These are phyloP conservation scores for Cladorrhinum samala DNA, from an alignment of 495 filamentous ascomycete genomes.

Conservation along the genomic window DNA sequence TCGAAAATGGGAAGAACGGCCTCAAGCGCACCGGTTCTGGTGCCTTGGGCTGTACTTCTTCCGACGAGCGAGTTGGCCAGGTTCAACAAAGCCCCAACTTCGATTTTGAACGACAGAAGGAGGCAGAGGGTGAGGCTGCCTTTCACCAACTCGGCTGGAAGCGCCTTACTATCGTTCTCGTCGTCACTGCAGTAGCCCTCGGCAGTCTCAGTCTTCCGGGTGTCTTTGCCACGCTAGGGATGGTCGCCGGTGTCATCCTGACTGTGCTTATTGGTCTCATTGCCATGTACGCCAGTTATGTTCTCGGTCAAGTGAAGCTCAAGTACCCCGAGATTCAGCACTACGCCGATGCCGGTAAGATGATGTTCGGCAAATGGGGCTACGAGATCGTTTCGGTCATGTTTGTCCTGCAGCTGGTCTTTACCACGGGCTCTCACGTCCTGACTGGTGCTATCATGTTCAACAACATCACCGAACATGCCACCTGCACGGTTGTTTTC, in stretches of 20 bases:
- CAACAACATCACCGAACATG: slow-evolving; percentile 57
- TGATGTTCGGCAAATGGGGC: slow-evolving; percentile 58
- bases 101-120: slow-evolving; percentile 35
- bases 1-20: not conserved
- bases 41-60: not conserved
- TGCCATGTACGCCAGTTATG: slow-evolving; percentile 70
- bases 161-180: slow-evolving; percentile 52
- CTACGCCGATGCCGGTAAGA: slow-evolving; percentile 63
- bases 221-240: slow-evolving; percentile 58
- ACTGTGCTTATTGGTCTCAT: slow-evolving; percentile 57
- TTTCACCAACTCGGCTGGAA: slow-evolving; percentile 46
- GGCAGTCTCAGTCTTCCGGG: slow-evolving; percentile 60
- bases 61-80: slow-evolving; percentile 18
- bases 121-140: slow-evolving; percentile 30
- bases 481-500: slow-evolving; percentile 62
- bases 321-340: slow-evolving; percentile 64
- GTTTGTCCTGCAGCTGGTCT: slow-evolving; percentile 63
- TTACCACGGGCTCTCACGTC: slow-evolving; percentile 72
- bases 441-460: slow-evolving; percentile 69
- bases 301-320: slow-evolving; percentile 72
- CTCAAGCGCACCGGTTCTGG: not conserved
- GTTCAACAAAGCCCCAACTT: slow-evolving; percentile 15
- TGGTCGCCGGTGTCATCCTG: slow-evolving; percentile 52
- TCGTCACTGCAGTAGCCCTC: slow-evolving; percentile 70
- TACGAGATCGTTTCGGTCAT: slow-evolving; percentile 58